These are phyloP conservation scores for Cryomyces minteri DNA, from an alignment of 495 filamentous ascomycete species.

Conservation along the genomic window DNA sequence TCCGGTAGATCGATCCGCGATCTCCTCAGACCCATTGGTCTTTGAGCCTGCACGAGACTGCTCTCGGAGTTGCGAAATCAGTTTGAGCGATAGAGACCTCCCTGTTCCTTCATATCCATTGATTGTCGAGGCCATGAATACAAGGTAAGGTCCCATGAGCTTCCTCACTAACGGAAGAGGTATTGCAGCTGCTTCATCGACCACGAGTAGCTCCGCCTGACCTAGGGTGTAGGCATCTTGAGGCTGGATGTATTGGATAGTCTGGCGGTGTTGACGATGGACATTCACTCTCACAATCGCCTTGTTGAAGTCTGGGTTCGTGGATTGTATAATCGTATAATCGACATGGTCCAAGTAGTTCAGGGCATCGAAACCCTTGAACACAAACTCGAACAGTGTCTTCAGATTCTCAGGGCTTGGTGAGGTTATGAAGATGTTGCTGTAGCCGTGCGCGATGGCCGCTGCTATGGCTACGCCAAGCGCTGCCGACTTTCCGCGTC, in stretches of 20 bases:
- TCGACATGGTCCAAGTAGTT: constrained; percentile 87
- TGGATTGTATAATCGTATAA: constrained; percentile 96
- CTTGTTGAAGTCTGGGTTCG: constrained; percentile 97
- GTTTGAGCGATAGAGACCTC: constrained; percentile 81
- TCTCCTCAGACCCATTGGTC: constrained; percentile 31
- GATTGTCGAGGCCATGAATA: constrained; percentile 99
- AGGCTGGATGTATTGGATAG: constrained; percentile 94
- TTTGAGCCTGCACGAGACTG: constrained; percentile 47
- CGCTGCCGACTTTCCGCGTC: constrained; percentile 91
- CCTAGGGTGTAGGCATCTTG: constrained; percentile 89
- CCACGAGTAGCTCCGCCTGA: constrained; percentile 89
- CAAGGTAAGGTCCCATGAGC: constrained; percentile 91
- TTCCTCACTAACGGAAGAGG: constrained; percentile 83
- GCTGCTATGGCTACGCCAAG: constrained; percentile 88
- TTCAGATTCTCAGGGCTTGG: constrained; percentile 97
- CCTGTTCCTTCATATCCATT: constrained; percentile 98
- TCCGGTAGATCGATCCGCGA: constrained; percentile 56
- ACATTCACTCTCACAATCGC: constrained; percentile 94
- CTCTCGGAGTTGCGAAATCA: constrained; percentile 94
- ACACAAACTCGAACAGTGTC: constrained; percentile 94
- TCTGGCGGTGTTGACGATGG: constrained; percentile 88
- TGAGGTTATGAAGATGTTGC: constrained; percentile 98
- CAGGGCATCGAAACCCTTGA: constrained; percentile 93
- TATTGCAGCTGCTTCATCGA: constrained; percentile 96
- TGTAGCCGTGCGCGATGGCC: constrained; percentile 88